Evolutionary conservation across 1,139 yeast genomes (phyloP).

Genomic region (Saccharomyces hybrid): DNA sequence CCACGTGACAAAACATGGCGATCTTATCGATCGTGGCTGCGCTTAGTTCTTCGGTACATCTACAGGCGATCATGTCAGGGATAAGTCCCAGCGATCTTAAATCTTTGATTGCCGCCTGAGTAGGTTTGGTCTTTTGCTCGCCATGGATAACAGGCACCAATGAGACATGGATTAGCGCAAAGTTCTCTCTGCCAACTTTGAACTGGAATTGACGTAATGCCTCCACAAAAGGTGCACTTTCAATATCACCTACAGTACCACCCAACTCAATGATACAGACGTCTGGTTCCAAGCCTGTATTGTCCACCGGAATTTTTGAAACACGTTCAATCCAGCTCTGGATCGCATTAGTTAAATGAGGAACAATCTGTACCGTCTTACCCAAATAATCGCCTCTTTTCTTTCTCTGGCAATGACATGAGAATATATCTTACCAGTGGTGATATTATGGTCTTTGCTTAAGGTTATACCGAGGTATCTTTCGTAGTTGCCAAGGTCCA

Average conservation of each 20-base stretch:
- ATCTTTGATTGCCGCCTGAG: slow-evolving; percentile 97
- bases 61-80: slow-evolving; percentile 98
- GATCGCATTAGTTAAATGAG: slow-evolving; percentile 92
- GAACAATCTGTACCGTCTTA: slow-evolving; percentile 97
- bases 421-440: slow-evolving; percentile 94
- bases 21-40: slow-evolving; percentile 82
- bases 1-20: slow-evolving; percentile 98
- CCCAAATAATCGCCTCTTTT: slow-evolving; percentile 94
- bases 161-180: slow-evolving; percentile 93
- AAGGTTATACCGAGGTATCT: slow-evolving; percentile 89
- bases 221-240: slow-evolving; percentile 97
- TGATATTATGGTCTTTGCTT: slow-evolving; percentile 89
- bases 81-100: slow-evolving; percentile 88
- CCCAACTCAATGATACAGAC: slow-evolving; percentile 95
- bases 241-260: slow-evolving; percentile 99
- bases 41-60: slow-evolving; percentile 82
- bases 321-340: slow-evolving; percentile 98
- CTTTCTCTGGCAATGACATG: slow-evolving; percentile 92
- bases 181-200: slow-evolving; percentile 88
- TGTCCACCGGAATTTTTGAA: slow-evolving; percentile 85
- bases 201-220: slow-evolving; percentile 98
- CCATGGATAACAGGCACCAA: slow-evolving; percentile 96
- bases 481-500: slow-evolving; percentile 96
- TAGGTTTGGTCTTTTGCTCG: slow-evolving; percentile 97
- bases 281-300: slow-evolving; percentile 80